Conservation (phyloP, 106 monocot species). For the Amphibolis antarctica region DNA sequence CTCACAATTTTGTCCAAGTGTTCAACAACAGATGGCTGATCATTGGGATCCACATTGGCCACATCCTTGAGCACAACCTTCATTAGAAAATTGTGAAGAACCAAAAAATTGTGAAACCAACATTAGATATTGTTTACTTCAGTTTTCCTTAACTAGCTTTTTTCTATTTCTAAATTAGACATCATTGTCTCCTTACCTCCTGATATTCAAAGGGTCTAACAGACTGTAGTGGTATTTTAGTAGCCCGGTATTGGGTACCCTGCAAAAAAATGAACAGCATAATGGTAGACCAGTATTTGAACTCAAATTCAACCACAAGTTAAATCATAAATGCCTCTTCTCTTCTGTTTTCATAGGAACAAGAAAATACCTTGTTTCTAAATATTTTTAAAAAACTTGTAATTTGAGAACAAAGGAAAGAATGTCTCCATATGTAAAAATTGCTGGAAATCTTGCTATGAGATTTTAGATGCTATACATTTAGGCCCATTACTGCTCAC, state of each 20-base stretch:
- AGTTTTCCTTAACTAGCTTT: constrained; percentile 11
- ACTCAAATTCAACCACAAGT: constrained; percentile 28
- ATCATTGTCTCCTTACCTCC: constrained; percentile 40
- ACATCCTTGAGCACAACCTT: constrained; percentile 96
- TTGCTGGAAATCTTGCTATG: too few species aligned
- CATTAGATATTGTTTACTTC: not conserved
- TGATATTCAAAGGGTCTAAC: constrained; percentile 97
- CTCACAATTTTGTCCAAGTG: constrained; percentile 91
- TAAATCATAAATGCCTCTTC: too few species aligned
- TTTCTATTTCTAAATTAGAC: constrained; percentile 8
- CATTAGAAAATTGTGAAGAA: constrained; percentile 14
- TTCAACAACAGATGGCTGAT: constrained; percentile 91
- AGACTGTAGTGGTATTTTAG: constrained; percentile 88
- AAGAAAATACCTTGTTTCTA: too few species aligned
- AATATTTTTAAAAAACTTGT: too few species aligned
- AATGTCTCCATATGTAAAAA: too few species aligned
- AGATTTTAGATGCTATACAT: too few species aligned
- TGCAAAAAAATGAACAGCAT: constrained; percentile 18
- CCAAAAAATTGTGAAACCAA: constrained; percentile 4
- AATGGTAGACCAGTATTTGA: constrained; percentile 65
- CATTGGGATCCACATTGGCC: constrained; percentile 82
- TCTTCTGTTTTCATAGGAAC: too few species aligned
- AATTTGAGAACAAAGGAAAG: too few species aligned
- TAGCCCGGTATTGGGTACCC: constrained; percentile 92
- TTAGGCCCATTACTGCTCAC: too few species aligned